Base-by-base conservation (phyloP, 2,329 filamentous ascomycete species). In the Esteya vermicola region DNA sequence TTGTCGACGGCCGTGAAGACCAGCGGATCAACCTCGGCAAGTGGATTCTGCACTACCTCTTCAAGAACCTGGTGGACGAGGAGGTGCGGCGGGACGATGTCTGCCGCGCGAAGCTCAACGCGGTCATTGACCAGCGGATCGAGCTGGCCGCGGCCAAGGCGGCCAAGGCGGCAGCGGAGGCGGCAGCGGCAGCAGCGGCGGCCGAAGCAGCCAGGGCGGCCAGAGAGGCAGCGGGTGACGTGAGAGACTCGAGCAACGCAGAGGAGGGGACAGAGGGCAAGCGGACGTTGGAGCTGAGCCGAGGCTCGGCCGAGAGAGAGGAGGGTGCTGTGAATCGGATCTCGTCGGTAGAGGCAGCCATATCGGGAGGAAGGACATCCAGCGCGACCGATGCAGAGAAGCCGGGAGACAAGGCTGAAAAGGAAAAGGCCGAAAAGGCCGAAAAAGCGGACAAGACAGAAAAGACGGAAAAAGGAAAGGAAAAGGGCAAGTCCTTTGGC, bases 1-100 rank as follows among this genome's bases (percentile, higher is more conserved):
- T 82, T 16, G 12, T 31, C 28, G 80, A 88, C 12, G 94, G 94
- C 53, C 70, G 81, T 42, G 89, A 96, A 51, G 91, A 98, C 51
- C 89, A 96, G 61, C 76, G 91, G 62, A 93, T 96, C 57, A 96
- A 94, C 53, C 75, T 96, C 34, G 91, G 91, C 9, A 94, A 93
- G 65, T 98, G 91, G 91, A 77, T 96, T 34, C 63, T 98, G 44
- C 76, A 91, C 26, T 93, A 95, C 57, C 69, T 98, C 0, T 98
- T 98, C 61, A 78, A 81, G 9, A 81, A 82, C 41, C 67, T 96
- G 32, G 81, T 98, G 40, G 83, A 93, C 45, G 88, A 95, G 56
- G 85, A 96, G 56, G 82, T 94, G 49, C 78, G 72, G 47, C 75
- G 85, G 39, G 91, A 98, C 52, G 77, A 83, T 52, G 64, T 61